phyloP scores from a whole-genome alignment of 805 yeast genomes.

The Candida silvatica region DNA sequence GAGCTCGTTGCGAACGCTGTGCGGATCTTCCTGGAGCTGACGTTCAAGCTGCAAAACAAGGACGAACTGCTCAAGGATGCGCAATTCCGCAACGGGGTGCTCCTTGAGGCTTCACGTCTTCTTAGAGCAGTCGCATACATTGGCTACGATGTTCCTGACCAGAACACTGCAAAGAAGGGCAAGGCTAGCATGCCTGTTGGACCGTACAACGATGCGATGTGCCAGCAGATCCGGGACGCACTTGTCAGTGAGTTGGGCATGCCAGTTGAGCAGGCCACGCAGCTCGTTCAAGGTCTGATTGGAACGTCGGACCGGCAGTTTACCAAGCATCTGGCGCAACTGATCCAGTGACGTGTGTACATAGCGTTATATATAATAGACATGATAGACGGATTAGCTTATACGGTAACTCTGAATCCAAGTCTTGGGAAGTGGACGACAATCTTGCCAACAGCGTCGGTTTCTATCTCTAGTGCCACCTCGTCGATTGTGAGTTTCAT shows the following conservation, averaged over 20 bases:
- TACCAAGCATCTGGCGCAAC: conserved; percentile 54
- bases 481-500: no score
- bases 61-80: conserved; percentile 66
- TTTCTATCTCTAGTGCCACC: no score
- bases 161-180: conserved; percentile 14
- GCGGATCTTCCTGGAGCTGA: conserved; percentile 65
- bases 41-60: conserved; percentile 50
- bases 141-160: conserved; percentile 25
- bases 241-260: conserved; percentile 52
- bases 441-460: no score
- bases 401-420: no score
- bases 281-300: conserved; percentile 52
- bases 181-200: conserved; percentile 1
- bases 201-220: conserved; percentile 20
- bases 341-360: conserved; percentile 24
- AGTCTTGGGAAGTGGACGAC: no score
- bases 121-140: conserved; percentile 49
- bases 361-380: no score
- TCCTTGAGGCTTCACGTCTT: conserved; percentile 58
- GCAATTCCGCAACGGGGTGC: conserved; percentile 62
- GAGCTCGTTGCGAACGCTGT: conserved; percentile 62
- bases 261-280: conserved; percentile 49
- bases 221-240: conserved; percentile 19
- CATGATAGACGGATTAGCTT: no score
- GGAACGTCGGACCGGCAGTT: conserved; percentile 52